Percentiles rank a stretch among this genome's conserved stretches.
Conservation (phyloP, 306 rosid species). For the Pueraria montana region DNA sequence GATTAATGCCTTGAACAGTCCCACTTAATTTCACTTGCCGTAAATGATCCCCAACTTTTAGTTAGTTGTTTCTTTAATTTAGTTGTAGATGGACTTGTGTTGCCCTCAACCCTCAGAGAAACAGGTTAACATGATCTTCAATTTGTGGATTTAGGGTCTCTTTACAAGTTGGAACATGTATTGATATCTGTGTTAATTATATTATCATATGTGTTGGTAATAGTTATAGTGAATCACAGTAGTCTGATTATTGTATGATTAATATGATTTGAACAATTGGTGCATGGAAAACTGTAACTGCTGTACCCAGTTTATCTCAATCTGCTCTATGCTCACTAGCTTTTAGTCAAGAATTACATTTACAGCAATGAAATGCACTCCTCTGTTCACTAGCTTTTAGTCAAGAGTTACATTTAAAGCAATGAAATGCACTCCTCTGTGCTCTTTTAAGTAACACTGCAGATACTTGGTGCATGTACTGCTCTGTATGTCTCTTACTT, state of each 20-base stretch:
- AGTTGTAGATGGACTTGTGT: neutral
- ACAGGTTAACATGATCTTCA: neutral
- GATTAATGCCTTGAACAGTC: constrained; percentile 7
- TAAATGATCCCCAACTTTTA: constrained; percentile 7
- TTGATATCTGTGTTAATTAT: neutral
- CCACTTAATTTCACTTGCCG: neutral
- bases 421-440: neutral
- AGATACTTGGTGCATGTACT: constrained; percentile 7
- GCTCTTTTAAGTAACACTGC: neutral
- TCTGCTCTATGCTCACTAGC: neutral
- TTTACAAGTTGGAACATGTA: neutral
- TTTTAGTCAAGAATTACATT: constrained; percentile 9
- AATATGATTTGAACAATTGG: constrained; percentile 23
- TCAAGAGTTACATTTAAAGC: constrained; percentile 7
- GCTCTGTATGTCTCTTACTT: constrained; percentile 37
- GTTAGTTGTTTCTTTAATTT: neutral
- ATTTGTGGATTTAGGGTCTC: constrained; percentile 12
- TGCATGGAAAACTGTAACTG: neutral
- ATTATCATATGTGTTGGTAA: neutral
- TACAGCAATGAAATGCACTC: neutral
- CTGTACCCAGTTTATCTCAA: neutral
- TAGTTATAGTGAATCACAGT: neutral
- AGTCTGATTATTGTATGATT: neutral
- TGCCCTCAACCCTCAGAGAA: neutral
- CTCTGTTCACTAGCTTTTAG: neutral